Percentiles rank a stretch among this genome's conserved stretches.
These are phyloP conservation scores for Apiotrichum brassicae DNA, from an alignment of 1,284 basidiomycete species.

Conservation along the genomic window DNA sequence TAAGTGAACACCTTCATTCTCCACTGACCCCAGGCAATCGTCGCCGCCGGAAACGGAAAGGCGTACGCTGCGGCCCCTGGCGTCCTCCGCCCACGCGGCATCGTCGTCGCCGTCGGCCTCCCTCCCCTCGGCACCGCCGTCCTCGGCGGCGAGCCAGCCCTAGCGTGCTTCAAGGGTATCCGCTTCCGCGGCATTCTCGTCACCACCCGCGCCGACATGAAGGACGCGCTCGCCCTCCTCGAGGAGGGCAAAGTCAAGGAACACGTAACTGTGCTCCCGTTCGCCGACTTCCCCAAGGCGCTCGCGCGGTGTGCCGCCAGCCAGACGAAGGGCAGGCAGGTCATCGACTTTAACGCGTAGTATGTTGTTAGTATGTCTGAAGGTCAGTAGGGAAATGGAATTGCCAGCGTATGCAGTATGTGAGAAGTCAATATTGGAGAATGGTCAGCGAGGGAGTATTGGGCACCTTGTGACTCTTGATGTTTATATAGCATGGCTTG, in stretches of 20 bases:
- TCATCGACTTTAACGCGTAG: slow-evolving; percentile 9
- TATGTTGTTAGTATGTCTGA: not conserved
- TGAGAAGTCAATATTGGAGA: too few relatives aligned
- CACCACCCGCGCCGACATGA: slow-evolving; percentile 18
- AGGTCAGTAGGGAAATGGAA: too few relatives aligned
- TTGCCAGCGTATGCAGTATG: not conserved
- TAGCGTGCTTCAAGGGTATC: slow-evolving; percentile 44
- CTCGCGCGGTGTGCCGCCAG: slow-evolving; percentile 9
- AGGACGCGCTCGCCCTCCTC: slow-evolving; percentile 10
- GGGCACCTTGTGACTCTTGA: too few relatives aligned
- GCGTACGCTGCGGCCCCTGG: slow-evolving; percentile 11
- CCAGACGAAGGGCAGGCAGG: slow-evolving; percentile 13
- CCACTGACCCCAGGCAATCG: slow-evolving; percentile 3
- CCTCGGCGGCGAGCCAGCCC: slow-evolving; percentile 29
- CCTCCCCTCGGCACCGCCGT: slow-evolving; percentile 29
- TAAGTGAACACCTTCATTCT: not conserved
- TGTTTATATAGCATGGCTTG: too few relatives aligned
- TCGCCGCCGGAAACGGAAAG: slow-evolving; percentile 17
- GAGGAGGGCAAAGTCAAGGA: slow-evolving; percentile 17
- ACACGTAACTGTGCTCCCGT: slow-evolving; percentile 14
- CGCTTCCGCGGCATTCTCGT: slow-evolving; percentile 42
- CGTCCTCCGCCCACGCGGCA: slow-evolving; percentile 11
- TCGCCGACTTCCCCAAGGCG: slow-evolving; percentile 14
- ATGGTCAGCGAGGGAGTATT: too few relatives aligned
- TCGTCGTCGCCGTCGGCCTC: slow-evolving; percentile 15